Percentiles rank a stretch among this genome's conserved stretches.
Evolutionary conservation across 345 rosid species (phyloP).

Genomic region (Lumnitzera racemosa): DNA sequence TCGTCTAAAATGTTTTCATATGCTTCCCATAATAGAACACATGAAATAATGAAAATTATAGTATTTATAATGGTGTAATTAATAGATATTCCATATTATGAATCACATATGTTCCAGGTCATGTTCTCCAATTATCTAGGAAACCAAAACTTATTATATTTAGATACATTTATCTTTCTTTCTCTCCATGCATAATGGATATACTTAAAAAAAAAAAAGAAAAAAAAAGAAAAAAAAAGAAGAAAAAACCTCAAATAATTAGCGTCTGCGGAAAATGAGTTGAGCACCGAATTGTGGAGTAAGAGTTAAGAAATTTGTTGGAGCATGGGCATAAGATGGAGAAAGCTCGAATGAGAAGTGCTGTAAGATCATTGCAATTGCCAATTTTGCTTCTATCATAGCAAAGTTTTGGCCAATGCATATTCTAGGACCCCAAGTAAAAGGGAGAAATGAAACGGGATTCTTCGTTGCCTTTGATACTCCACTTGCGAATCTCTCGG

Average conservation of each 20-base stretch:
- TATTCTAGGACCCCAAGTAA: conserved; percentile 50
- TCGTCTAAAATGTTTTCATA: neutral
- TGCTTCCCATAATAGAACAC: too few species aligned
- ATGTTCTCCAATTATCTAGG: too few species aligned
- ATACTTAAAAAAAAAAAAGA: neutral
- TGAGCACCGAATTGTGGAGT: conserved; percentile 62
- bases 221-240: neutral
- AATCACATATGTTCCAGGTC: too few species aligned
- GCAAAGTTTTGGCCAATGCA: conserved; percentile 71
- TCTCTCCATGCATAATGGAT: too few species aligned
- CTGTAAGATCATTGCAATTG: too few species aligned
- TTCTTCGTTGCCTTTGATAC: conserved; percentile 57
- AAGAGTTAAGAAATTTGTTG: conserved; percentile 26
- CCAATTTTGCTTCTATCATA: conserved; percentile 8
- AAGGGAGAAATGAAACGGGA: conserved; percentile 45
- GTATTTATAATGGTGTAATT: too few species aligned
- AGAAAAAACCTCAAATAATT: neutral
- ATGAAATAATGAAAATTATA: too few species aligned
- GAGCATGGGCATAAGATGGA: conserved; percentile 26
- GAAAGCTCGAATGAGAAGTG: too few species aligned
- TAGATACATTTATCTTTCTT: too few species aligned
- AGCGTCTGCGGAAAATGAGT: conserved; percentile 30
- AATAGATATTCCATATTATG: too few species aligned
- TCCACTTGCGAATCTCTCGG: conserved; percentile 52
- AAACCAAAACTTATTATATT: too few species aligned